phyloP scores from a whole-genome alignment of 495 filamentous ascomycete genomes.

The Diplogelasinospora grovesii region DNA sequence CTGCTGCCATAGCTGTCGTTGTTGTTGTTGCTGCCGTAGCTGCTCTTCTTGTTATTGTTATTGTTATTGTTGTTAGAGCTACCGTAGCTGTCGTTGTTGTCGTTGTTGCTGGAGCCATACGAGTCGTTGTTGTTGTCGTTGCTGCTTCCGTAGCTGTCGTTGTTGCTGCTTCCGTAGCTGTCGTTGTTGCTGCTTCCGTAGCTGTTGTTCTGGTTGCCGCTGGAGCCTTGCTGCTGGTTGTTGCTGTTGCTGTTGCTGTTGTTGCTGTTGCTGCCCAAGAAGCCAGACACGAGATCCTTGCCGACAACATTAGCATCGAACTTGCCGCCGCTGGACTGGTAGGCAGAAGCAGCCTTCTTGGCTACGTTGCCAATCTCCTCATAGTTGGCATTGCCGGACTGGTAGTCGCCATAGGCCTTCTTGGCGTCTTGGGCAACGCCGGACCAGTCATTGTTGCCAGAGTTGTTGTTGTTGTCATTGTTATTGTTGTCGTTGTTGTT shows the following conservation, averaged over 20 bases:
- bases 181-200: neutral
- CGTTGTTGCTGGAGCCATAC: neutral
- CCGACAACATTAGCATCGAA: constrained; percentile 7
- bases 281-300: constrained; percentile 8
- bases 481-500: constrained; percentile 3
- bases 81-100: too few species aligned
- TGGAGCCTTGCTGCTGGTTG: neutral
- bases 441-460: constrained; percentile 4
- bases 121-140: neutral
- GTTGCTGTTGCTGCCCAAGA: neutral
- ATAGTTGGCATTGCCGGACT: constrained; percentile 9
- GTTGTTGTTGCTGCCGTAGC: constrained; percentile 1
- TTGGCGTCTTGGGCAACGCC: constrained; percentile 11
- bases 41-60: neutral
- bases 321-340: constrained; percentile 8
- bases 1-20: neutral
- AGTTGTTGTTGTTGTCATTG: constrained; percentile 3
- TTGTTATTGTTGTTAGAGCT: neutral
- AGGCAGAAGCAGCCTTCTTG: constrained; percentile 11
- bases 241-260: neutral
- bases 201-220: neutral
- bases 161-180: neutral
- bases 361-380: constrained; percentile 11
- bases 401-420: constrained; percentile 8
- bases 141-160: neutral